phyloP scores from a whole-genome alignment of 2,329 filamentous ascomycete genomes.

The Pseudocercospora fijiensis region DNA sequence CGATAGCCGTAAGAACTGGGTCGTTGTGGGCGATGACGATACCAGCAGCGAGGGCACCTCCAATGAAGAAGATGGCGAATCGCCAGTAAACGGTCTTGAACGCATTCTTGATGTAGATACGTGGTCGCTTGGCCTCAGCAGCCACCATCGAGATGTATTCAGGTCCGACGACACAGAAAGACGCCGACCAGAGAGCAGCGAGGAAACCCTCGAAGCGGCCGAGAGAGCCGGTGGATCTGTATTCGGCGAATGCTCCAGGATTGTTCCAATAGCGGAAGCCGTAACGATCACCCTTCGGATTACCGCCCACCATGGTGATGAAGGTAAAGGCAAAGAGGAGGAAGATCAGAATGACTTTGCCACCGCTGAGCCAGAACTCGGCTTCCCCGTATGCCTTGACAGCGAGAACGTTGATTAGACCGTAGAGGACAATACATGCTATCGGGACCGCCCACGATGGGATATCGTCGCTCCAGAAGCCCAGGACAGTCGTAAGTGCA shows the following conservation, averaged over 20 bases:
- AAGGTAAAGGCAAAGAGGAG: constrained; percentile 36
- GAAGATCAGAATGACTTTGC: constrained; percentile 40
- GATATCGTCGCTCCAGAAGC: constrained; percentile 48
- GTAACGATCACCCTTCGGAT: constrained; percentile 38
- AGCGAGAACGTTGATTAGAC: constrained; percentile 45
- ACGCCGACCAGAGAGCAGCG: constrained; percentile 41
- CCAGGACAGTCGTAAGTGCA: constrained; percentile 44
- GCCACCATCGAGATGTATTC: constrained; percentile 53
- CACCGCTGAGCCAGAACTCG: constrained; percentile 55
- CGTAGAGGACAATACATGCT: constrained; percentile 41
- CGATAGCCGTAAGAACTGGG: constrained; percentile 32
- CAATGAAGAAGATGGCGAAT: constrained; percentile 52
- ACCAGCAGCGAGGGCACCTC: constrained; percentile 47
- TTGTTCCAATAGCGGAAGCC: constrained; percentile 47
- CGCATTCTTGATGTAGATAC: constrained; percentile 48
- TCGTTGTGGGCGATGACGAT: constrained; percentile 44
- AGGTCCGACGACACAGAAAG: constrained; percentile 42
- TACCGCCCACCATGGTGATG: constrained; percentile 39
- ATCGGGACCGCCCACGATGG: constrained; percentile 45
- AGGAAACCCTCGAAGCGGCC: constrained; percentile 42
- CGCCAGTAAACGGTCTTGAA: constrained; percentile 53
- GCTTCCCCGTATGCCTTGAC: constrained; percentile 49
- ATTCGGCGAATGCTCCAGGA: constrained; percentile 38
- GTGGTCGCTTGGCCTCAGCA: constrained; percentile 49
- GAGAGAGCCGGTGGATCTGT: constrained; percentile 31